Evolutionary conservation across 805 yeast species (phyloP).

Genomic region (Metschnikowia baotianmanensis): DNA sequence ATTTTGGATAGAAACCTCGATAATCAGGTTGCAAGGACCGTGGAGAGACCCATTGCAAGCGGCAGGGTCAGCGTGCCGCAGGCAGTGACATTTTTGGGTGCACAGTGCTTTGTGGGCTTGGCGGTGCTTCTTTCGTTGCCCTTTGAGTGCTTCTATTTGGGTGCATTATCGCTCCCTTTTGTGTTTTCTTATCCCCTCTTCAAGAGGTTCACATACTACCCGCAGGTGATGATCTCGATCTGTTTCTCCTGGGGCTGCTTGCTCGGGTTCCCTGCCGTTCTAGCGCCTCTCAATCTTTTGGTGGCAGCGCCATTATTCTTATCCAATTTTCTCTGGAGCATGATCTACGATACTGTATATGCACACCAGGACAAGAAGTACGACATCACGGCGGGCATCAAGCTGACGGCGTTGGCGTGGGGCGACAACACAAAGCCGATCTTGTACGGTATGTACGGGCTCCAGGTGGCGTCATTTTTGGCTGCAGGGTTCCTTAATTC

Average conservation of each 20-base stretch:
- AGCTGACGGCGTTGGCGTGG: slow-evolving; percentile 96
- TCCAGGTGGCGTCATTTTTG: slow-evolving; percentile 64
- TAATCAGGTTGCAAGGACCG: slow-evolving; percentile 80
- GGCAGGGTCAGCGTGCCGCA: slow-evolving; percentile 70
- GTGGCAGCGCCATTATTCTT: slow-evolving; percentile 77
- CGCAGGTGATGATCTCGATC: slow-evolving; percentile 77
- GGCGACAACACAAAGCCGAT: slow-evolving; percentile 73
- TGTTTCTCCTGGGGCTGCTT: slow-evolving; percentile 95
- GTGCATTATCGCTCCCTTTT: slow-evolving; percentile 74
- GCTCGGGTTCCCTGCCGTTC: slow-evolving; percentile 95
- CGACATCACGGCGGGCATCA: slow-evolving; percentile 87
- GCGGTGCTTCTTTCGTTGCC: slow-evolving; percentile 74
- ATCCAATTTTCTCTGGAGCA: slow-evolving; percentile 85
- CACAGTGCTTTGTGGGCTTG: slow-evolving; percentile 71
- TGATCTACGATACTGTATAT: slow-evolving; percentile 93
- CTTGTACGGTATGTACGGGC: slow-evolving; percentile 57
- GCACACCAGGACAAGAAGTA: slow-evolving; percentile 96
- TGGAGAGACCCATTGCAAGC: slow-evolving; percentile 89
- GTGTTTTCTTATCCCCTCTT: slow-evolving; percentile 89
- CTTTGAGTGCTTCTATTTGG: slow-evolving; percentile 73
- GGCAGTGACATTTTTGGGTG: slow-evolving; percentile 69
- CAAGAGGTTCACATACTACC: slow-evolving; percentile 93
- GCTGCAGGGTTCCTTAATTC: slow-evolving; percentile 73
- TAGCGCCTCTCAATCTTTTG: slow-evolving; percentile 65
- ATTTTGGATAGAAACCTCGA: slow-evolving; percentile 82